Evolutionary conservation across 352 stramenopile genomes (phyloP).

Genomic region (Pilasporangium apinafurcum): DNA sequence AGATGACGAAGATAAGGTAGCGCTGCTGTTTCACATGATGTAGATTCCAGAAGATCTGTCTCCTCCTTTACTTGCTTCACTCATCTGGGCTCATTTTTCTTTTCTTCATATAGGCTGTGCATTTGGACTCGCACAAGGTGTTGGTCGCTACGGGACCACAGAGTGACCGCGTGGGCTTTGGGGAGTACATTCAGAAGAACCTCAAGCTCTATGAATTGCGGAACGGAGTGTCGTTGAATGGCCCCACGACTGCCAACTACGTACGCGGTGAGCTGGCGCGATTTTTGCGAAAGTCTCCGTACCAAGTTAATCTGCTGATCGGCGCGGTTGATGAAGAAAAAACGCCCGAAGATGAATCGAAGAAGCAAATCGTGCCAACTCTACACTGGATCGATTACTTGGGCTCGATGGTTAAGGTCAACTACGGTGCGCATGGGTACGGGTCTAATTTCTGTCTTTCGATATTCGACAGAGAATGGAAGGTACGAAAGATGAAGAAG

Average conservation of each 20-base stretch:
- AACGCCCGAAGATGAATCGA: slow-evolving; percentile 16
- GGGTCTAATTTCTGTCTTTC: slow-evolving; percentile 79
- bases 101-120: slow-evolving; percentile 42
- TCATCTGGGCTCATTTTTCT: not conserved
- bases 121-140: slow-evolving; percentile 79
- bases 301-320: slow-evolving; percentile 84
- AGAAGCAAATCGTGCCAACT: slow-evolving; percentile 31
- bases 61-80: not conserved
- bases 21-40: not conserved
- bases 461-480: slow-evolving; percentile 87
- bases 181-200: slow-evolving; percentile 89
- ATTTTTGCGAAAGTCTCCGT: slow-evolving; percentile 76
- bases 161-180: slow-evolving; percentile 75
- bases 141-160: slow-evolving; percentile 72
- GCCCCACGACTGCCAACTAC: slow-evolving; percentile 77
- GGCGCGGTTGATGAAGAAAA: slow-evolving; percentile 53
- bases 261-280: slow-evolving; percentile 74
- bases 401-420: slow-evolving; percentile 77
- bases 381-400: slow-evolving; percentile 90
- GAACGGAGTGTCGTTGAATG: slow-evolving; percentile 81
- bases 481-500: too few species aligned
- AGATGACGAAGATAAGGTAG: slow-evolving; percentile 90
- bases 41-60: not conserved
- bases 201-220: slow-evolving; percentile 89
- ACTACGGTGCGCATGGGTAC: slow-evolving; percentile 85